Base-by-base conservation (phyloP, 2,329 filamentous ascomycete species). In the Alternaria brassicae region DNA sequence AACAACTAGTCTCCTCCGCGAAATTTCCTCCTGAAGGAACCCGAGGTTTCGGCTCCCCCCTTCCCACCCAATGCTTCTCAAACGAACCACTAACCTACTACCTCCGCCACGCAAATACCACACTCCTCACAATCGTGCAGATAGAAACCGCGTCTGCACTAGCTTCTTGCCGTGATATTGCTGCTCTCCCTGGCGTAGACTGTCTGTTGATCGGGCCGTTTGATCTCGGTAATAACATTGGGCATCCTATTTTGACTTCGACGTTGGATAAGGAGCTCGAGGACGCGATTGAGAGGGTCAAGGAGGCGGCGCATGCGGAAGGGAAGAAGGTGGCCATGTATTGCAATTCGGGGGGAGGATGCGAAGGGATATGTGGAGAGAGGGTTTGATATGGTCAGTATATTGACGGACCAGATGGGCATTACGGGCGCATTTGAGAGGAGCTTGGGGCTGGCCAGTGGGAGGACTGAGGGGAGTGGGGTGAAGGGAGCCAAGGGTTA, bases 211-310 rank as follows among this genome's bases (percentile, higher is more conserved):
- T 86, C 52, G 84, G 84, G 0, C 84, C 84, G 2, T 85, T 82
- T 72, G 84, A 86, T 72, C 74, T 86, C 1, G 85, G 85, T 21
- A 87, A 86, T 67, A 85, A 84, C 52, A 85, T 86, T 49, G 84
- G 84, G 3, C 78, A 83, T 53, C 83, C 84, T 0, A 82, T 86
- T 13, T 60, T 83, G 2, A 75, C 77, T n/a, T 7, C 21, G 2
- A 78, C 78, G 3, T 83, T 85, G 73, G 79, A 82, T 42, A 78
- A 79, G 2, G 82, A 86, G 60, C 68, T 86, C 45, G 80, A 81
- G 34, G 74, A 78, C 8, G 85, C 85, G 1, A 85, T 87, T 62
- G 78, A 79, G 17, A 79, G 74, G 32, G 82, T 87, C 53, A 81
- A 81, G 57, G 77, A 81, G 27, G 83, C 83, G 1, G 84, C 85